Percentiles rank a stretch among this genome's conserved stretches.
Conservation (phyloP, 2,329 filamentous ascomycete genomes). For the Penicillium sp. region DNA sequence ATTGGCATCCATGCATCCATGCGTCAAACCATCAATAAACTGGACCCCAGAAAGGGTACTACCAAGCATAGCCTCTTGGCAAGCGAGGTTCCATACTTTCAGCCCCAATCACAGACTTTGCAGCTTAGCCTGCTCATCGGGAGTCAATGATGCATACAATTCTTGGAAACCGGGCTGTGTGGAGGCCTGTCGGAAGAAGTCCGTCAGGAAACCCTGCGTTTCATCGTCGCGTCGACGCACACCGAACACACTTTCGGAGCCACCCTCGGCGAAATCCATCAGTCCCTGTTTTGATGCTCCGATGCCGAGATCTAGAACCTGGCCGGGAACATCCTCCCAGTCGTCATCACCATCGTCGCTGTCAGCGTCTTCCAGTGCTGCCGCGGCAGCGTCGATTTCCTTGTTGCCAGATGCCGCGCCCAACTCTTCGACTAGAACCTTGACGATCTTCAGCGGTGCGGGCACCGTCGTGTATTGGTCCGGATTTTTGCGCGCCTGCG, state of each 20-base stretch:
- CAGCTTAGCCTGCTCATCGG: constrained; percentile 49
- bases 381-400: constrained; percentile 55
- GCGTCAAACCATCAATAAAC: constrained; percentile 5
- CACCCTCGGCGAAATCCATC: constrained; percentile 67
- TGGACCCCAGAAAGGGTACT: background rate
- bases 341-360: constrained; percentile 74
- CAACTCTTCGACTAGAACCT: constrained; percentile 91
- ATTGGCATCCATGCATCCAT: constrained; percentile 4
- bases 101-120: constrained; percentile 29
- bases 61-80: background rate
- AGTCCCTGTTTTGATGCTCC: constrained; percentile 70
- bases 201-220: constrained; percentile 77
- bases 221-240: constrained; percentile 78
- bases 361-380: constrained; percentile 57
- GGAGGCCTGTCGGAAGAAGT: constrained; percentile 69
- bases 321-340: constrained; percentile 83
- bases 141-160: constrained; percentile 54
- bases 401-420: constrained; percentile 68
- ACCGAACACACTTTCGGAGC: constrained; percentile 48
- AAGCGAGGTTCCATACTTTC: background rate
- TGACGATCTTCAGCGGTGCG: constrained; percentile 90
- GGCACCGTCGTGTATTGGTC: constrained; percentile 86
- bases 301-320: constrained; percentile 73
- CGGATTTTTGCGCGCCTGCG: constrained; percentile 81
- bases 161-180: constrained; percentile 56